Evolutionary conservation across 768 basidiomycete species (phyloP), one percentile per base, ranked within the genome.

Genomic region (Auriculariales sp.): DNA sequence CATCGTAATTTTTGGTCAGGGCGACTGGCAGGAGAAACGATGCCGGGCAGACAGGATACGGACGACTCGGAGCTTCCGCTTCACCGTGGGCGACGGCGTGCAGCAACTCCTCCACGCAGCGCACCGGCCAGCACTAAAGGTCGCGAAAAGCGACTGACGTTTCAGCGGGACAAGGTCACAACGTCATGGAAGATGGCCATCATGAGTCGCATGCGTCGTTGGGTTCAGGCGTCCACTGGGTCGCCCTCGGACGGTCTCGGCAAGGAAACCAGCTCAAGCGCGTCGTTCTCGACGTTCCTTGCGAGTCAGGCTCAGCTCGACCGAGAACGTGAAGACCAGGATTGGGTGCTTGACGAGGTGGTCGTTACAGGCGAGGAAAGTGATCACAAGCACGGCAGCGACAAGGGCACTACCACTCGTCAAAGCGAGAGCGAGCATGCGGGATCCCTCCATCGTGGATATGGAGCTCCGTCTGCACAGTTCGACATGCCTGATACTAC

Each of bases 311-410:
- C 17, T 12, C 39, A 44, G 39, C 39, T 44, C 15, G 39, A 10
- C 12, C 36, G 11, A 50, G 46, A 32, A 25, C 39, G 32, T 42
- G 25, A 6, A 36, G 55, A 58, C 45, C 44, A 35, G 25, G 57
- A 60, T 31, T 57, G 55, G 12, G 52, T 51, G 17, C 51, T 60
- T 3, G 57, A 60, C 34, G 59, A 57, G 12, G 53, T 60, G 17
- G 59, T 60, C 22, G 59, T 60, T 24, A 54, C 53, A 39, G 52
- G 57, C 45, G 58, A 59, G 12, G 54, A 54, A 42, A 56, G 52
- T 50, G 53, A 49, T 28, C 54, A 54, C 2, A 49, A 36, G 2
- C 29, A 7, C 50, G 44, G 24, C 33, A 52, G 15, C n/a, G 50
- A 12, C 31, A 49, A 39, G 48, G 58, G 46, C 52, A 60, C 44